A percentile compares a stretch with the other conserved stretches of the same genome.
Evolutionary conservation across 2,329 filamentous ascomycete species (phyloP).

Genomic region (Exophiala viscosa): DNA sequence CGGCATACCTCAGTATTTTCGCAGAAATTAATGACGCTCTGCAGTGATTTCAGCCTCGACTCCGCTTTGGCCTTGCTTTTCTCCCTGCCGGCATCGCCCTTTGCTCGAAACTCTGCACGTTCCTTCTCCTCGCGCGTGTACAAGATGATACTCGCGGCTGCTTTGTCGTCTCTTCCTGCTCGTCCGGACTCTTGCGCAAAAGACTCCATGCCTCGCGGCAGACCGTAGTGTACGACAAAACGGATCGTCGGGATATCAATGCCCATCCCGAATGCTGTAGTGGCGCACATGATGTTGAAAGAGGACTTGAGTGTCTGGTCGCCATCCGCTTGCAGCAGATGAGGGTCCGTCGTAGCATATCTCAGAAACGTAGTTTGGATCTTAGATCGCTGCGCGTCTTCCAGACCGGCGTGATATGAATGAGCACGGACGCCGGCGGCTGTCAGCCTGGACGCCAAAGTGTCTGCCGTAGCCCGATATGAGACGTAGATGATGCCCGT

Average conservation of each 20-base stretch:
- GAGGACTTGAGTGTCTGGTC: constrained; percentile 41
- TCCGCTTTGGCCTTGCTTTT: constrained; percentile 39
- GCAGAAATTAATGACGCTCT: constrained; percentile 72
- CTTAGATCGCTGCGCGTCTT: constrained; percentile 65
- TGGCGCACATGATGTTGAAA: constrained; percentile 91
- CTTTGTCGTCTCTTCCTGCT: constrained; percentile 84
- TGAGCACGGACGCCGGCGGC: constrained; percentile 38
- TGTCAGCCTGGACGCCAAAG: constrained; percentile 38
- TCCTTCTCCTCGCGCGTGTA: constrained; percentile 86
- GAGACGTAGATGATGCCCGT: constrained; percentile 48
- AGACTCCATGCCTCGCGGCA: constrained; percentile 90
- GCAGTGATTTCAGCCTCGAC: constrained; percentile 60
- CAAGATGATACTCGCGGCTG: constrained; percentile 81
- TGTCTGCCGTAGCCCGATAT: constrained; percentile 39
- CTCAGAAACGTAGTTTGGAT: constrained; percentile 37
- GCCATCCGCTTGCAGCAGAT: constrained; percentile 9
- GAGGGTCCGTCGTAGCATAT: constrained; percentile 24
- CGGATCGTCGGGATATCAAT: constrained; percentile 94
- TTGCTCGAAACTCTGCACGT: constrained; percentile 38
- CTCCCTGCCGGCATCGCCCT: constrained; percentile 24
- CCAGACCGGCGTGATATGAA: constrained; percentile 59
- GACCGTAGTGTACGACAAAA: constrained; percentile 91
- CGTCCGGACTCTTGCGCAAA: constrained; percentile 95
- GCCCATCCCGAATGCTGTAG: constrained; percentile 95
- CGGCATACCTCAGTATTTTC: constrained; percentile 71